Evolutionary conservation across 352 stramenopile genomes (phyloP), one percentile per base, ranked within the genome.

Genomic region (Aphanomyces euteiches): DNA sequence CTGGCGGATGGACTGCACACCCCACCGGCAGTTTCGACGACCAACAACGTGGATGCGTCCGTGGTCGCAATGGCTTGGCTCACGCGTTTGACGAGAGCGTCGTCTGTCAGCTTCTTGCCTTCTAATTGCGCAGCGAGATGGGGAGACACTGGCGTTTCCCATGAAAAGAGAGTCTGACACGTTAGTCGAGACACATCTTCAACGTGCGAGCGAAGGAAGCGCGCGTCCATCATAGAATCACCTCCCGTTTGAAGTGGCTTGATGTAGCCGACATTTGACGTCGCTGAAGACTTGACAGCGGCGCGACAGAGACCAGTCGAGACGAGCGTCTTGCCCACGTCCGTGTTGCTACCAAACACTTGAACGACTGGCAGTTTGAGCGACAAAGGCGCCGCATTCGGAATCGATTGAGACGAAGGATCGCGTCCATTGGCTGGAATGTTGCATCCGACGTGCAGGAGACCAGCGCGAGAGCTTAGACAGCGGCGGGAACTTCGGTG

Each of bases 271-370:
- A 93, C 82, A n/a, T 72, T 77, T 36, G 64, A 54, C n/a, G 3
- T 68, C 65, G 4, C 74, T 65, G 12, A 59, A 54, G 13, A 36
- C 8, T 72, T 74, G 21, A 87, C 73, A 15, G 84, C 88, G 28
- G 89, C 86, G 59, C 87, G 82, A 56, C 96, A 89, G 50, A 99
- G 92, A 37, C 93, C 95, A 0, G 91, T 84, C n/a, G 92, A 96
- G 15, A 99, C 77, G 38, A 99, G 84, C 1, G 95, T 98, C 82
- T 99, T 99, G 70, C 96, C 96, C 34, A 99, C 95, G 79, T 98
- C 96, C 50, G 96, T 99, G 76, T 99, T 99, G 74, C 93, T 96
- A 63, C 96, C 96, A 76, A 97, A 98, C n/a, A 99, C 80, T 70
- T 94, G 87, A 66, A 94, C 91, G 61, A 92, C 76, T 7, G 87